Base-by-base conservation (phyloP, 2,329 filamentous ascomycete genomes). In the Zymoseptoria crescenta region DNA sequence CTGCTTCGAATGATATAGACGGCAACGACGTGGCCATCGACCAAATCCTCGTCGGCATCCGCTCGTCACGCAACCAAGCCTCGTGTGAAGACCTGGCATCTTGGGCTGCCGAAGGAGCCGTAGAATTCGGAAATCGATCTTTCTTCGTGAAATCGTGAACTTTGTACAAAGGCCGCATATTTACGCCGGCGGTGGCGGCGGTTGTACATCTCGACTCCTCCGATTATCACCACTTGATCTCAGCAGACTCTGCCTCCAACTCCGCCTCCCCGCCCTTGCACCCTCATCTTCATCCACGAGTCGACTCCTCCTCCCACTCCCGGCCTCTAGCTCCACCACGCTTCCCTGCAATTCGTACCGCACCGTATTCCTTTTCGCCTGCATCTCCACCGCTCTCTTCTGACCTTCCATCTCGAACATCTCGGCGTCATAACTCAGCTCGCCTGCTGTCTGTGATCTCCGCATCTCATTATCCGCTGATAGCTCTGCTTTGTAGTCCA, bases 321-420 rank as follows among this genome's bases (percentile, higher is more conserved):
- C 57, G 0, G 62, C 59, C 28, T 63, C 62, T 55, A 57, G 59
- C 7, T 56, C 56, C 49, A 56, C 53, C 49, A 55, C 57, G 10
- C 58, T 59, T 8, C 62, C 60, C 19, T 63, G 59, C 10, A 63
- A 30, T 21, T 63, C 62, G 48, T 62, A 63, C 48, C 60, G 56
- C 21, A 53, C 55, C 28, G 55, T 59, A 54, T 56, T 13, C 35
- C 35, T 45, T 13, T 45, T 60, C 27, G 60, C 60, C 41, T 49
- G 54, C 2, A 60, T 58, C 49, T 63, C 62, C 0, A 58, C 54
- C 19, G 62, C 29, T 20, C 53, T 56, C n/a, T 50, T 48, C 6
- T 45, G 35, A 8, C 49, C 62, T 16, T 35, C 48, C 30, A 55
- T 13, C 49, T 63, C 59, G 20, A 59, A 50, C 20, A 48, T 41